Conservation (phyloP, 345 rosid genomes). For the Acer saccharum region DNA sequence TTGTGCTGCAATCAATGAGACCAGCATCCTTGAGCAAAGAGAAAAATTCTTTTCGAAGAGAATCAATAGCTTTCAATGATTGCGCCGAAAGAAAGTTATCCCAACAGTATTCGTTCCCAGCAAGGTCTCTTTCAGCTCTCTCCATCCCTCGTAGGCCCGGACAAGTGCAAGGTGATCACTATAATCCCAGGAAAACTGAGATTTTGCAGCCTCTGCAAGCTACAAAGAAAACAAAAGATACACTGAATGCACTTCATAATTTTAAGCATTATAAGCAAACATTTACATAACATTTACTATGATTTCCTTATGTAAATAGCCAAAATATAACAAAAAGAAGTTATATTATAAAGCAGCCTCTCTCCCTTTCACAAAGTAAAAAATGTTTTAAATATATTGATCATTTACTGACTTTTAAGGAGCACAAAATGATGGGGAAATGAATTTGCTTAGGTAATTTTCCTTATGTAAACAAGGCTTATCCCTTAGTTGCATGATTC, state of each 20-base stretch:
- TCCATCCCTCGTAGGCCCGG: slow-evolving; percentile 89
- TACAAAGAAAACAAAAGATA: slow-evolving; percentile 32
- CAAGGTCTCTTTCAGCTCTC: slow-evolving; percentile 68
- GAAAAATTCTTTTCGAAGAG: slow-evolving; percentile 81
- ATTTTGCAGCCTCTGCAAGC: slow-evolving; percentile 92
- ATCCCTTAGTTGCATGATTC: neutral
- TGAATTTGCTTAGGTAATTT: neutral
- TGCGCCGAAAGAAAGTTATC: slow-evolving; percentile 80
- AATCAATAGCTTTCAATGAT: slow-evolving; percentile 88
- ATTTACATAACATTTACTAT: neutral
- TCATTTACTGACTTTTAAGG: neutral
- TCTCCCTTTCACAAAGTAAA: neutral
- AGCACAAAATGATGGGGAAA: neutral
- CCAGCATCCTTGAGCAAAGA: slow-evolving; percentile 79
- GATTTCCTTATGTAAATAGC: neutral
- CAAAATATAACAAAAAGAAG: neutral
- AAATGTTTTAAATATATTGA: neutral
- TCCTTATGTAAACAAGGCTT: neutral
- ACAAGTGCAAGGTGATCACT: slow-evolving; percentile 94
- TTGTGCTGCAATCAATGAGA: slow-evolving; percentile 58
- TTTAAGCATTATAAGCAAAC: too few species aligned
- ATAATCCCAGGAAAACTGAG: slow-evolving; percentile 71
- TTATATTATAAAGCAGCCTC: neutral
- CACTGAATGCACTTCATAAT: neutral
- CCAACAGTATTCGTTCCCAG: slow-evolving; percentile 90